phyloP scores from a whole-genome alignment of 805 yeast species.

The Saccharomycopsis vini region DNA sequence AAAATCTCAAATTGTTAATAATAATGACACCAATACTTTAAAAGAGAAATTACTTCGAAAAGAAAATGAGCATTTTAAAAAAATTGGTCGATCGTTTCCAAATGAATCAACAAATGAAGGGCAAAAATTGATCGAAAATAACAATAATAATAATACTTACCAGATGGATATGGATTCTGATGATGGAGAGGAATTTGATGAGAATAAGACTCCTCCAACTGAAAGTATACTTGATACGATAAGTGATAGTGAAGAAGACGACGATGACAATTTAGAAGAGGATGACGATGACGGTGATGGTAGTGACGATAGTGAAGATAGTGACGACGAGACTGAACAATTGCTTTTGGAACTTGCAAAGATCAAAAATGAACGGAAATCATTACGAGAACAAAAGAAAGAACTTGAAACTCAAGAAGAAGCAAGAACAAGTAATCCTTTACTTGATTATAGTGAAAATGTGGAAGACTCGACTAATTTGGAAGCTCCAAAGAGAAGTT shows the following conservation, averaged over 20 bases:
- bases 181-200: background rate
- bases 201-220: background rate
- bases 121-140: background rate
- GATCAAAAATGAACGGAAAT: slow-evolving; percentile 7
- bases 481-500: slow-evolving; percentile 1
- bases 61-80: slow-evolving; percentile 2
- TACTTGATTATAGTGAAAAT: slow-evolving; percentile 3
- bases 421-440: slow-evolving; percentile 12
- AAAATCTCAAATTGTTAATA: background rate
- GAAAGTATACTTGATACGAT: background rate
- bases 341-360: slow-evolving; percentile 6
- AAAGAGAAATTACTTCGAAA: slow-evolving; percentile 5
- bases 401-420: slow-evolving; percentile 3
- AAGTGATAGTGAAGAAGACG: background rate
- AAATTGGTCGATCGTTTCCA: background rate
- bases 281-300: background rate
- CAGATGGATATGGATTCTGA: slow-evolving; percentile 1
- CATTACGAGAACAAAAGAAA: background rate
- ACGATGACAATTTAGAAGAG: slow-evolving; percentile 3
- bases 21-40: background rate
- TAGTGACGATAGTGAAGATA: background rate
- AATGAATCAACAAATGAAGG: background rate
- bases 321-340: slow-evolving; percentile 6
- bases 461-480: background rate
- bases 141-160: too few species aligned